Evolutionary conservation across 2,329 filamentous ascomycete genomes (phyloP), one percentile per base, ranked within the genome.

Genomic region (Phaeomoniella chlamydospora): DNA sequence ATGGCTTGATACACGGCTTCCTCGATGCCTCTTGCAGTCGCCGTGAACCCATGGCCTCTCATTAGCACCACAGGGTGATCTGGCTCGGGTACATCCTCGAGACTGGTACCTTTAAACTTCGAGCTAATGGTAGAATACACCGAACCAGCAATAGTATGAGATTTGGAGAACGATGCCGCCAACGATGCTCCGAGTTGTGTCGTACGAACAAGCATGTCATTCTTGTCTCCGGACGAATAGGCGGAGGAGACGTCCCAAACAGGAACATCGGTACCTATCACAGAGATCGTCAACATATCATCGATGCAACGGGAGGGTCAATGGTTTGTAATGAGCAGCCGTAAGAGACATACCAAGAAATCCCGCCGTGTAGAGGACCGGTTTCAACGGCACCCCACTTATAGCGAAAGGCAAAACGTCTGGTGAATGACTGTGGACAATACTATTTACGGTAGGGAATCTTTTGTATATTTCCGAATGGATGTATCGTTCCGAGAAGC

Each of bases 401-500:
- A 64, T 55, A 11, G 52, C 55, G 45, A 56, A 67, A 0, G 63
- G 59, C 3, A 66, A 37, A 10, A 67, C 58, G 3, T 54, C 52
- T 15, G 59, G 51, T 0, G 62, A 48, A 41, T 68, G 65, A 33
- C 57, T 59, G 43, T 68, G 64, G 4, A 67, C 48, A 0, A 65
- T 56, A 15, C 54, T 53, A 29, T 59, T 52, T 12, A 66, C 46
- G 4, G 47, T 37, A 0, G 53, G 46, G 41, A 56, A 64, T 16
- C 47, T 45, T 45, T 62, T 64, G 45, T 62, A 62, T 15, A 65
- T 53, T 44, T 66, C 64, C 38, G 57, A 59, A 43, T 67, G 62
- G 32, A 68, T 68, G 44, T 51, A 63, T 3, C 64, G 54, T 43
- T 68, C 63, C 9, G 50, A 41, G 36, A 56, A 67, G 15, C 61